phyloP scores from a whole-genome alignment of 1,139 yeast species.

The Pneumocystis sp. region DNA sequence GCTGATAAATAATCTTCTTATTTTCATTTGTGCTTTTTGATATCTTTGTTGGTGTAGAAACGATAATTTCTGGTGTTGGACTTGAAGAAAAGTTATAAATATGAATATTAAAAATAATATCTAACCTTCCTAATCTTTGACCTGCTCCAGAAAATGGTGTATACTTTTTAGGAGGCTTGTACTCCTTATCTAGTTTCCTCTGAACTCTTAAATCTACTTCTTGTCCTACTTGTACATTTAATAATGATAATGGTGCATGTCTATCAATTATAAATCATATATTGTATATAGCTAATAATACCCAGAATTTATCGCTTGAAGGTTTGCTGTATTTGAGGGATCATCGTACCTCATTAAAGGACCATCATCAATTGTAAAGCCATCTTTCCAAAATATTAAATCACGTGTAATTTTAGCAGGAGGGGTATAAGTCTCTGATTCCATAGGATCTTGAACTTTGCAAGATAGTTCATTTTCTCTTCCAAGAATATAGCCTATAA shows the following conservation, averaged over 20 bases:
- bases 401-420: constrained; percentile 45
- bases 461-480: constrained; percentile 34
- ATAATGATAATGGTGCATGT: constrained; percentile 74
- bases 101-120: constrained; percentile 23
- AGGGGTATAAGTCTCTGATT: constrained; percentile 24
- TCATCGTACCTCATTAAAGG: constrained; percentile 76
- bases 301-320: constrained; percentile 73
- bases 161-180: constrained; percentile 43
- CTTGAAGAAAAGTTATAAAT: constrained; percentile 24
- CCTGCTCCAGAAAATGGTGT: constrained; percentile 77
- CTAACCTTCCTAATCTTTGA: constrained; percentile 52
- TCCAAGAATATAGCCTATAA: constrained; percentile 75
- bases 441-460: constrained; percentile 20
- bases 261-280: background rate
- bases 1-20: constrained; percentile 9
- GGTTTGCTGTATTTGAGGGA: constrained; percentile 61
- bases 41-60: constrained; percentile 14
- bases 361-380: constrained; percentile 90
- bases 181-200: constrained; percentile 69
- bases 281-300: background rate
- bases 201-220: constrained; percentile 90
- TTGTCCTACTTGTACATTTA: constrained; percentile 78
- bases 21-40: constrained; percentile 12
- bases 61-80: constrained; percentile 19
- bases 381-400: constrained; percentile 91